Evolutionary conservation across 495 filamentous ascomycete genomes (phyloP).

Genomic region (Penicillium longicatenatum): DNA sequence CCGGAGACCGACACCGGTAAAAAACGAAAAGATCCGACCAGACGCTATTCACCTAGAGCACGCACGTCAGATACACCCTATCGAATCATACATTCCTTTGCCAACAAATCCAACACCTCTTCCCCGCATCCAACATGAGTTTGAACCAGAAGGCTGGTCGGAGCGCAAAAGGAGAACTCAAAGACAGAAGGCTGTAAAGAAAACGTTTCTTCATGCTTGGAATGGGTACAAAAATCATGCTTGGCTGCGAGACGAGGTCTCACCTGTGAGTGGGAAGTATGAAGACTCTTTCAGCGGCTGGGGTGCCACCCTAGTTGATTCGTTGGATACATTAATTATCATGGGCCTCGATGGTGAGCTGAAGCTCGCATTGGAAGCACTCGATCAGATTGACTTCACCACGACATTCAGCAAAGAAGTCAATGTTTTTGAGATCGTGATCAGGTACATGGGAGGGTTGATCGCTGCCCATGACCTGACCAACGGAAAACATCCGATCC

Average conservation of each 20-base stretch:
- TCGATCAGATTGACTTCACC: constrained; percentile 57
- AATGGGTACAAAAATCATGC: constrained; percentile 73
- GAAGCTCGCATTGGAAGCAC: constrained; percentile 55
- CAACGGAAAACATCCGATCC: constrained; percentile 58
- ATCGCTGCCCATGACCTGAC: constrained; percentile 83
- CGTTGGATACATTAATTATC: constrained; percentile 63
- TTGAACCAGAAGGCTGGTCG: constrained; percentile 44
- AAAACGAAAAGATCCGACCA: constrained; percentile 10
- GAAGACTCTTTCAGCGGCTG: constrained; percentile 61
- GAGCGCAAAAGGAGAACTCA: constrained; percentile 40
- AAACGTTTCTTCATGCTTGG: constrained; percentile 73
- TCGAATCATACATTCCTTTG: constrained; percentile 49
- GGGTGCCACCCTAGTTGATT: constrained; percentile 62
- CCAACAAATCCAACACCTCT: constrained; percentile 48
- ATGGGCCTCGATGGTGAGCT: constrained; percentile 64
- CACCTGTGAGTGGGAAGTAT: constrained; percentile 59
- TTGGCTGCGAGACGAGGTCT: constrained; percentile 78
- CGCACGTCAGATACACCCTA: constrained; percentile 49
- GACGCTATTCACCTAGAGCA: constrained; percentile 45
- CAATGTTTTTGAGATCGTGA: constrained; percentile 86
- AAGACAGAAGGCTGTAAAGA: constrained; percentile 60
- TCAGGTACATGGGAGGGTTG: constrained; percentile 83
- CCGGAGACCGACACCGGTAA: constrained; percentile 15
- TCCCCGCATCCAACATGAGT: constrained; percentile 55
- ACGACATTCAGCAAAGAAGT: constrained; percentile 54